Percentiles rank a stretch among this genome's conserved stretches.
Evolutionary conservation across 1,284 basidiomycete genomes (phyloP).

Genomic region (Entoloma clypeatum): DNA sequence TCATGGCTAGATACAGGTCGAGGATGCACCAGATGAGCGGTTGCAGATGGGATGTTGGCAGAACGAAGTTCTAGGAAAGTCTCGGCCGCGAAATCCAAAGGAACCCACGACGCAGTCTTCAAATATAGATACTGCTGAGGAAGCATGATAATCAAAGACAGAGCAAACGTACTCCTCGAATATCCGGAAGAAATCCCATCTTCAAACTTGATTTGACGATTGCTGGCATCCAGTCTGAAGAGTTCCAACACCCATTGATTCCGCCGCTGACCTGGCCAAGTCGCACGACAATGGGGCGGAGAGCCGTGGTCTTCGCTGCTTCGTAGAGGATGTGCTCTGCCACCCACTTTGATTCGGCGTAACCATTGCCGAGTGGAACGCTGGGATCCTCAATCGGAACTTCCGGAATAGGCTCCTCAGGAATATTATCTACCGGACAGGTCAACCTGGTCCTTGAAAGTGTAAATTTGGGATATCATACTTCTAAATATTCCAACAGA

Average conservation of each 20-base stretch:
- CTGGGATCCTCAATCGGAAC: conserved; percentile 21
- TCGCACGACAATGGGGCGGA: conserved; percentile 32
- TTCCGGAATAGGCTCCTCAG: conserved; percentile 20
- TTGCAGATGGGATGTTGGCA: background rate
- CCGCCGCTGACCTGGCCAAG: conserved; percentile 44
- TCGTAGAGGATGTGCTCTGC: conserved; percentile 30
- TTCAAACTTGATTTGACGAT: conserved; percentile 30
- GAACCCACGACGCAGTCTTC: conserved; percentile 10
- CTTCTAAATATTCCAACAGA: conserved; percentile 16
- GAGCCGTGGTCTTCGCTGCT: conserved; percentile 19
- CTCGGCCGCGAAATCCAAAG: background rate
- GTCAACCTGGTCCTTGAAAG: too few species aligned
- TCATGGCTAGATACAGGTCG: background rate
- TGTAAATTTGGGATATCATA: too few species aligned
- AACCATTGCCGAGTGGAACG: conserved; percentile 32
- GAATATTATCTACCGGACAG: too few species aligned
- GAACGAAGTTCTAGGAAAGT: conserved; percentile 5
- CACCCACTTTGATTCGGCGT: conserved; percentile 39
- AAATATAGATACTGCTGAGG: too few species aligned
- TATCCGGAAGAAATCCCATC: conserved; percentile 47
- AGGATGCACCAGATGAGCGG: conserved; percentile 6
- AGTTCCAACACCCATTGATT: conserved; percentile 39
- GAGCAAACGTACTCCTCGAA: conserved; percentile 21
- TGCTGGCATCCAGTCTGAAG: conserved; percentile 42
- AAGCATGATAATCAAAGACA: too few species aligned